Evolutionary conservation across 2,329 filamentous ascomycete genomes (phyloP).

Genomic region (Chaetomium globosum): DNA sequence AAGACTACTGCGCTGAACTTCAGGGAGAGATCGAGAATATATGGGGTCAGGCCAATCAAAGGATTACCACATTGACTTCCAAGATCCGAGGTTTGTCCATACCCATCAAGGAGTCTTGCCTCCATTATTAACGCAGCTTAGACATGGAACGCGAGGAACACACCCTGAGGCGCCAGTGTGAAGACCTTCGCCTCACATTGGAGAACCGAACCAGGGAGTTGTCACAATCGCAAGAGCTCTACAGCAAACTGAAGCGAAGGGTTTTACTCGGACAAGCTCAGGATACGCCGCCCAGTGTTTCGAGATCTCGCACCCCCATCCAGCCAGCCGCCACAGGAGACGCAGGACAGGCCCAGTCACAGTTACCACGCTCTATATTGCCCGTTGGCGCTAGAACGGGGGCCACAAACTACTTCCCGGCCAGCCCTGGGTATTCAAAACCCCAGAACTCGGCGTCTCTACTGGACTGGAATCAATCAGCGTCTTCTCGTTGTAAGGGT

Average conservation of each 20-base stretch:
- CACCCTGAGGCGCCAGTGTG: constrained; percentile 67
- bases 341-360: constrained; percentile 3
- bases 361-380: constrained; percentile 4
- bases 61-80: constrained; percentile 27
- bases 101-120: background rate
- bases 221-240: constrained; percentile 67
- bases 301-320: constrained; percentile 42
- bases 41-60: constrained; percentile 28
- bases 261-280: constrained; percentile 59
- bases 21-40: constrained; percentile 32
- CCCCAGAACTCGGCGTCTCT: constrained; percentile 10
- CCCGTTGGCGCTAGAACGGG: constrained; percentile 2
- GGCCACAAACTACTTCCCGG: constrained; percentile 27
- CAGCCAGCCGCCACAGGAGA: background rate
- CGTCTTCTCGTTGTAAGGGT: constrained; percentile 21
- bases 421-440: constrained; percentile 18
- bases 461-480: constrained; percentile 23
- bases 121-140: constrained; percentile 34
- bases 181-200: constrained; percentile 67
- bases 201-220: constrained; percentile 72
- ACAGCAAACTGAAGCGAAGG: constrained; percentile 61
- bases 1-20: constrained; percentile 28
- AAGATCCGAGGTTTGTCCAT: constrained; percentile 31
- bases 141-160: constrained; percentile 65
- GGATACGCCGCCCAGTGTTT: constrained; percentile 56